Percentiles rank a stretch among this genome's conserved stretches.
Evolutionary conservation across 345 rosid species (phyloP).

Genomic region (Bruguiera parviflora): DNA sequence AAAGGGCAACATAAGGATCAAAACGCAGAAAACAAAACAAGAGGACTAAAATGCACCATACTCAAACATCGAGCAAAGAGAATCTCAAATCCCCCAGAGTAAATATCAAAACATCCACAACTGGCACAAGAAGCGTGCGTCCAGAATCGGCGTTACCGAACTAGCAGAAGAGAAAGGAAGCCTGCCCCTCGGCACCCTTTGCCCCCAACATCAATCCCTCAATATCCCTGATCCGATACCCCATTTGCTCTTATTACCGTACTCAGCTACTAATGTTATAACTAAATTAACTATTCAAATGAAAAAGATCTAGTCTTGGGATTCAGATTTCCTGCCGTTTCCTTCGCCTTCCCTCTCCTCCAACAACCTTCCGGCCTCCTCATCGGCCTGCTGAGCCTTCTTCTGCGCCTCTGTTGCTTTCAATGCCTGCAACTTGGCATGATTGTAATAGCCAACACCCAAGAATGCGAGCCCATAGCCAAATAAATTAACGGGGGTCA

Average conservation of each 20-base stretch:
- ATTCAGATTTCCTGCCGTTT: slow-evolving; percentile 49
- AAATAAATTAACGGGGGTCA: slow-evolving; percentile 74
- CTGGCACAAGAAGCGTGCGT: slow-evolving; percentile 13
- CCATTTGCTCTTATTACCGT: slow-evolving; percentile 28
- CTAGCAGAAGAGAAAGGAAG: slow-evolving; percentile 19
- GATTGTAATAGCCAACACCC: slow-evolving; percentile 92
- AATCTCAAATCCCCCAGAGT: slow-evolving; percentile 12
- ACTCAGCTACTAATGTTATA: slow-evolving; percentile 18
- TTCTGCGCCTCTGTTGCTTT: slow-evolving; percentile 88
- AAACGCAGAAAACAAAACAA: slow-evolving; percentile 2
- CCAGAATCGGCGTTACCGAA: slow-evolving; percentile 17
- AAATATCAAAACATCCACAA: slow-evolving; percentile 18
- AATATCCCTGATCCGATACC: background rate
- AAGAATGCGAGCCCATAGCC: slow-evolving; percentile 88
- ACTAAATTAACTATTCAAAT: background rate
- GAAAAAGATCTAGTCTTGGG: slow-evolving; percentile 40
- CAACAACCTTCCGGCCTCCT: slow-evolving; percentile 80
- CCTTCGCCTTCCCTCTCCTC: slow-evolving; percentile 74
- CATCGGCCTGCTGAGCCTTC: slow-evolving; percentile 66
- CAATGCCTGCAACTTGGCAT: slow-evolving; percentile 84
- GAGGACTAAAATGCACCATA: slow-evolving; percentile 7
- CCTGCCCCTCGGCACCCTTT: background rate
- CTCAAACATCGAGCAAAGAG: background rate
- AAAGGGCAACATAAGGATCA: slow-evolving; percentile 1
- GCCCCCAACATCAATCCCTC: slow-evolving; percentile 1